Percentiles rank a stretch among this genome's conserved stretches.
These are phyloP conservation scores for Metarhizium brunneum DNA, from an alignment of 2,329 filamentous ascomycete species.

Conservation along the genomic window DNA sequence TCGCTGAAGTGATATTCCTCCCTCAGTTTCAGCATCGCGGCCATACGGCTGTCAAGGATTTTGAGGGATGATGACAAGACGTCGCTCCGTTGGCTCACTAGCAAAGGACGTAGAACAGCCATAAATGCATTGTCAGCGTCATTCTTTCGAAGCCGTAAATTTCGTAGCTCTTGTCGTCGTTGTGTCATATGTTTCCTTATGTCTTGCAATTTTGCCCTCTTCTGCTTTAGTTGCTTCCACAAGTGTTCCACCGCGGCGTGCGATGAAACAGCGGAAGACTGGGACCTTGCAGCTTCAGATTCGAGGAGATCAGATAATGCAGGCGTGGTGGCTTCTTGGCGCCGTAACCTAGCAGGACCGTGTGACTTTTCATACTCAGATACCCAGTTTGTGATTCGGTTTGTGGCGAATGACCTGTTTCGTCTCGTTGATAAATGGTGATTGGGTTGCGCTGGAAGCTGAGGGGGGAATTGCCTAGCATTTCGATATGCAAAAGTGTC, in stretches of 20 bases:
- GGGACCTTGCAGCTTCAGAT: not conserved
- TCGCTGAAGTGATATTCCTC: slow-evolving; percentile 28
- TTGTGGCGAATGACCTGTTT: slow-evolving; percentile 20
- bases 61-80: slow-evolving; percentile 11
- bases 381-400: slow-evolving; percentile 25
- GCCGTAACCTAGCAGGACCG: slow-evolving; percentile 12
- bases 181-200: slow-evolving; percentile 23
- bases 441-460: slow-evolving; percentile 17
- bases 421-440: slow-evolving; percentile 11
- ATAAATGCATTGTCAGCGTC: slow-evolving; percentile 31
- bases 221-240: slow-evolving; percentile 27
- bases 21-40: slow-evolving; percentile 27
- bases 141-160: slow-evolving; percentile 23
- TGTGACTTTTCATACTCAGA: slow-evolving; percentile 20
- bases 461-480: slow-evolving; percentile 22
- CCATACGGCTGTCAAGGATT: slow-evolving; percentile 19
- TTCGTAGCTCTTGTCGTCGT: slow-evolving; percentile 21
- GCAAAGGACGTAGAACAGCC: slow-evolving; percentile 26
- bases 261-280: slow-evolving; percentile 8
- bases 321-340: slow-evolving; percentile 5
- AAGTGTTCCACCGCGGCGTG: slow-evolving; percentile 24
- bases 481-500: slow-evolving; percentile 20
- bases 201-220: slow-evolving; percentile 18
- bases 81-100: slow-evolving; percentile 18
- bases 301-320: slow-evolving; percentile 6